Evolutionary conservation across 1,139 yeast species (phyloP), one percentile per base, ranked within the genome.

Genomic region (Geotrichum armillariae): DNA sequence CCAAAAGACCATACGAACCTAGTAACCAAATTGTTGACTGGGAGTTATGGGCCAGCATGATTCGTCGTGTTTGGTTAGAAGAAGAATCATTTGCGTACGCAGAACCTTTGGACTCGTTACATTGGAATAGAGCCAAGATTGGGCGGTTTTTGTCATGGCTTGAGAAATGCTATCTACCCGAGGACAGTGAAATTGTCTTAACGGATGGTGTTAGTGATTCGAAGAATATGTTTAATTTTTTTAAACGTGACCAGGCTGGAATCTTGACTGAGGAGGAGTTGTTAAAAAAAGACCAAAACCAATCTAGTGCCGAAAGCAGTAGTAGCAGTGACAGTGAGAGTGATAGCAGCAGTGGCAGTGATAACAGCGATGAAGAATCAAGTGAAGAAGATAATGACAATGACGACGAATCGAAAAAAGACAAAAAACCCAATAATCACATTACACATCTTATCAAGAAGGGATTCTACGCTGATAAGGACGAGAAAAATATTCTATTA

Each of bases 41-140:
- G 70, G 54, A 53, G 11, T 53, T 63, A 1, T 70, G 74, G 73
- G 47, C 55, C 9, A 66, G 63, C 34, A 42, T 66, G 55, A 47
- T 70, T 17, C 58, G 66, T 7, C 63, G 64, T 33, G 32, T 62
- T 2, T 68, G 70, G 70, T 11, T 60, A 17, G 61, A 59, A 25
- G 66, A 63, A 27, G 67, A 66, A 42, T 49, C 56, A 8, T 55
- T 58, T 16, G 53, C 53, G 6, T 56, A 53, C 4, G 57, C 56
- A 1, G 67, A 65, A 34, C 67, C 64, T 25, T 55, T 61, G 7
- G 63, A 65, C 12, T 60, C 60, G 1, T 47, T 58, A 21, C 60
- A 50, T 42, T 69, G 72, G 73, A 56, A 57, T 39, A 42, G 53
- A 4, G 56, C 53, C 2, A 57, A 62, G 34, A 49, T 61, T 6